Conservation (phyloP, 2,329 filamentous ascomycete genomes). For the Nemania serpens region DNA sequence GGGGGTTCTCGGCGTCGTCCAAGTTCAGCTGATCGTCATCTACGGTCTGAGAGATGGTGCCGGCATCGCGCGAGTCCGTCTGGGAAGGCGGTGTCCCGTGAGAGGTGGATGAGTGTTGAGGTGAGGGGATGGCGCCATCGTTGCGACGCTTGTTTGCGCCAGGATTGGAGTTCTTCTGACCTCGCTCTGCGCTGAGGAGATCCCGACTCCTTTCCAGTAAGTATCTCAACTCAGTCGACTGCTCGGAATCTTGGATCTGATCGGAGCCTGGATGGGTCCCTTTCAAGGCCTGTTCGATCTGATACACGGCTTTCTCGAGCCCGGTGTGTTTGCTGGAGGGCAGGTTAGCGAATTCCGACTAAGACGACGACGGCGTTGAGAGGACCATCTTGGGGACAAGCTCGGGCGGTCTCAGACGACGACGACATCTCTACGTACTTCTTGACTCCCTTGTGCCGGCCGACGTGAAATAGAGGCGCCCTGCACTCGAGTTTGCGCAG, state of each 20-base stretch:
- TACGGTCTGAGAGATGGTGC: conserved; percentile 39
- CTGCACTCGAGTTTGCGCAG: conserved; percentile 59
- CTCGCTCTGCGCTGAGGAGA: conserved; percentile 40
- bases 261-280: conserved; percentile 53
- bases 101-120: conserved; percentile 38
- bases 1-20: conserved; percentile 75
- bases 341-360: conserved; percentile 20
- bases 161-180: conserved; percentile 32
- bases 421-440: conserved; percentile 56
- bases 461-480: conserved; percentile 73
- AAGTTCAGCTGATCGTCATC: conserved; percentile 53
- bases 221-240: conserved; percentile 53
- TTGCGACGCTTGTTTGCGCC: conserved; percentile 27
- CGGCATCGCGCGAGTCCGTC: conserved; percentile 36
- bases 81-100: conserved; percentile 40
- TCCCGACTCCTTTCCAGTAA: conserved; percentile 55
- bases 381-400: too few species aligned
- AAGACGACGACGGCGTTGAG: too few species aligned
- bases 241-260: conserved; percentile 47
- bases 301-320: conserved; percentile 73
- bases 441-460: conserved; percentile 76
- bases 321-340: conserved; percentile 70
- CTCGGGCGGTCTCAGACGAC: background rate
- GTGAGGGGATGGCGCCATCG: conserved; percentile 36
- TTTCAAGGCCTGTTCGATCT: conserved; percentile 72